Evolutionary conservation across 768 basidiomycete species (phyloP).

Genomic region (Lentinula boryana): DNA sequence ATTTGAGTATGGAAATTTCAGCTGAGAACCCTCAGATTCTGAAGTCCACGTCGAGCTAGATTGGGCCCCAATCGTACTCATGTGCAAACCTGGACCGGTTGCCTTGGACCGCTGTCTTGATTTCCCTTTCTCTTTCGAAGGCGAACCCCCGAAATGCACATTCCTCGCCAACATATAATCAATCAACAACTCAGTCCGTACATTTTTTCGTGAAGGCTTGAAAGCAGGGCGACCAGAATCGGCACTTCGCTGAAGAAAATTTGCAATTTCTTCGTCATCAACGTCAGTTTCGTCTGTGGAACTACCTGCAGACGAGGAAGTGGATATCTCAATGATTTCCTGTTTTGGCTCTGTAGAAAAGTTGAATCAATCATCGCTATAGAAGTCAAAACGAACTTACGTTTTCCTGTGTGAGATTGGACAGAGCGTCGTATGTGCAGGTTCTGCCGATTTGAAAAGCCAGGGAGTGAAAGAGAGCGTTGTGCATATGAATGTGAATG

Average conservation of each 20-base stretch:
- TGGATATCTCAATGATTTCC: neutral
- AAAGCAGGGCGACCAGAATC: neutral
- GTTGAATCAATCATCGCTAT: neutral
- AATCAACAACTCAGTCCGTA: neutral
- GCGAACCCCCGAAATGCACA: neutral
- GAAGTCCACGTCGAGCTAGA: neutral
- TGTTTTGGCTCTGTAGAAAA: neutral
- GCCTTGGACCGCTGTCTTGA: neutral
- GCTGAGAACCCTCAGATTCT: neutral
- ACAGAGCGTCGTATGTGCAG: neutral
- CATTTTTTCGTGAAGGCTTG: neutral
- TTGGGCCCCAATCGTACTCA: neutral
- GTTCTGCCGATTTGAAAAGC: neutral
- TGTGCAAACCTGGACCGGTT: neutral
- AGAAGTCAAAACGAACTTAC: neutral
- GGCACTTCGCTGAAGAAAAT: neutral
- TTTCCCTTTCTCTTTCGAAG: neutral
- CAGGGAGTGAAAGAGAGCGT: neutral
- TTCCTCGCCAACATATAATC: slow-evolving; percentile 4
- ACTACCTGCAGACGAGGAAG: neutral
- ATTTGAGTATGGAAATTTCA: neutral
- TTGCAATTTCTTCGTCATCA: neutral
- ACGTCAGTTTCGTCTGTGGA: neutral
- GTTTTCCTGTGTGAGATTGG: neutral
- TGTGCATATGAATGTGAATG: neutral